Percentiles rank a stretch among this genome's conserved stretches.
These are phyloP conservation scores for Suillus cothurnatus DNA, from an alignment of 768 basidiomycete genomes.

Conservation along the genomic window DNA sequence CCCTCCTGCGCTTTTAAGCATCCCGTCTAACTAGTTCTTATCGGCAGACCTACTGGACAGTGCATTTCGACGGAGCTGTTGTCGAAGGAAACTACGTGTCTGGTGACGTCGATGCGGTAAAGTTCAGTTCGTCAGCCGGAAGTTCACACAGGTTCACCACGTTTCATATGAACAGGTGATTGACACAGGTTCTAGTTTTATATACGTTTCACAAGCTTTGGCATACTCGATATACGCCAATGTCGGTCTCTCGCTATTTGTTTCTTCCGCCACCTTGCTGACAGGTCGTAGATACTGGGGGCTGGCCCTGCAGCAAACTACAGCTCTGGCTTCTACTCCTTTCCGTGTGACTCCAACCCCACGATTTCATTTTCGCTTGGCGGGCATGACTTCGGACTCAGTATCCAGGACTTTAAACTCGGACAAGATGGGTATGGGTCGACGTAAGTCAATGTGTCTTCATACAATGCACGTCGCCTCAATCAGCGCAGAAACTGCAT, in stretches of 20 bases:
- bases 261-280: background rate
- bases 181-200: conserved; percentile 68
- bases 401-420: conserved; percentile 56
- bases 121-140: conserved; percentile 9
- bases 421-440: conserved; percentile 40
- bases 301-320: conserved; percentile 42
- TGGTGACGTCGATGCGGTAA: conserved; percentile 17
- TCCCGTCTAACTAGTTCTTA: background rate
- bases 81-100: conserved; percentile 32
- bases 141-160: background rate
- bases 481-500: conserved; percentile 51
- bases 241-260: conserved; percentile 27
- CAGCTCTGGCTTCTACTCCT: conserved; percentile 55
- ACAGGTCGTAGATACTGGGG: conserved; percentile 48
- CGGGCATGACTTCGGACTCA: conserved; percentile 42
- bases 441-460: conserved; percentile 26
- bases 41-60: conserved; percentile 61
- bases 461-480: background rate
- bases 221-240: conserved; percentile 48
- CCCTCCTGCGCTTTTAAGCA: background rate
- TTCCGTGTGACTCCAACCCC: conserved; percentile 46
- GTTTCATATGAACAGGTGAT: conserved; percentile 48
- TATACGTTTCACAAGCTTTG: conserved; percentile 53
- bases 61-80: conserved; percentile 48
- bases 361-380: conserved; percentile 48